Base-by-base conservation (phyloP, 1,284 basidiomycete species). In the Malassezia cuniculi region DNA sequence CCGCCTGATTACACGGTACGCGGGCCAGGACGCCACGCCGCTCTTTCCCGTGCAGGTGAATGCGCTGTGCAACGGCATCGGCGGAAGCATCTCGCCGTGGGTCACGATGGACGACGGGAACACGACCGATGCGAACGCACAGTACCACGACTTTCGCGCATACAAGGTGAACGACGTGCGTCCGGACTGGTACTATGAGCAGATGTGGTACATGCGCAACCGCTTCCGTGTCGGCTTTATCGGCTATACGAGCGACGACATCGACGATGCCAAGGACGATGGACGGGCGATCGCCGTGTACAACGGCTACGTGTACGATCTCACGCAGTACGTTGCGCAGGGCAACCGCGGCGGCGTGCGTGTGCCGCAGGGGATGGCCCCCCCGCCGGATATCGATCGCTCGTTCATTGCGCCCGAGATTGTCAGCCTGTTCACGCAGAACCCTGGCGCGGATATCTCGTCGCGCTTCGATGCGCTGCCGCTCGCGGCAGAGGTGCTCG, bases 21-120 rank as follows among this genome's bases (percentile, higher is more conserved):
- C 85, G 17, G 89, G 90, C 9, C 68, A 74, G 10, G 73, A 79
- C 36, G 76, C 83, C 1, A 79, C 84, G 33, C 69, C 75, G 42
- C 71, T 97, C 35, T 95, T 97, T 76, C 93, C 90, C 9, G 82
- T 97, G 14, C 90, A 97, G 73, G 87, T 97, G 65, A 83, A 79
- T 61, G 86, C 90, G 1, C 74, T 97, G 4, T 97, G 93, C 69
- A 82, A 85, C 48, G 89, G 90, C 35, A 73, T 83, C 24, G 73
- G 73, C 14, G 86, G 86, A 27, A 73, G 72, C 3, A 77, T 95
- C 55, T 85, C 77, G 57, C 85, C 85, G 0, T 94, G 80, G 69
- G 78, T 95, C 12, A 76, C 76, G 5, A 72, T 94, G 32, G 77
- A 79, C 57, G 77, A 81, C 7, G 74, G 73, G 48, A 99, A 97